phyloP scores from a whole-genome alignment of 176 grass and related monocot genomes.

The Elaeis guineensis region DNA sequence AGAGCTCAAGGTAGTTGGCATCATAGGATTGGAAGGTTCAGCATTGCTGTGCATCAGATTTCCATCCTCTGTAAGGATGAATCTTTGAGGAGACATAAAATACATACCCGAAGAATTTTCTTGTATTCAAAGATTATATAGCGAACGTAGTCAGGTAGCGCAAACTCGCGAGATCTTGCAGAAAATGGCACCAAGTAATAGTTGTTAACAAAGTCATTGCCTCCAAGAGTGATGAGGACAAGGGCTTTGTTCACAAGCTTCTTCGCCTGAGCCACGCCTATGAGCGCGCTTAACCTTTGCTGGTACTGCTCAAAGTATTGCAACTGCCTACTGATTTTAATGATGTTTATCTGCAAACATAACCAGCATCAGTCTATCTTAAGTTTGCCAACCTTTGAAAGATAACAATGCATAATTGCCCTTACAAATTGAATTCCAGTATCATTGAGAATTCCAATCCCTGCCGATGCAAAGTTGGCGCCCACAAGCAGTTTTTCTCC shows the following conservation, averaged over 20 bases:
- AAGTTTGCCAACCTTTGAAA: not conserved
- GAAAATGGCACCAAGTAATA: conserved; percentile 23
- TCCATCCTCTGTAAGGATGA: no score
- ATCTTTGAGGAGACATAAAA: no score
- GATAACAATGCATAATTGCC: not conserved
- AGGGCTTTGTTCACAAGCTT: conserved; percentile 11
- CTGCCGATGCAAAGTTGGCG: conserved; percentile 93
- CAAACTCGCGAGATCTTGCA: conserved; percentile 12
- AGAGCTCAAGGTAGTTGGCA: no score
- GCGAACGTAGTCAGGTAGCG: conserved; percentile 18
- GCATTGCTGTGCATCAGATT: no score
- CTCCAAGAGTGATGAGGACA: conserved; percentile 17
- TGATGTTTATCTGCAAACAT: conserved; percentile 12
- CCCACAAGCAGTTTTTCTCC: conserved; percentile 68
- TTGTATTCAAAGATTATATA: conserved; percentile 15
- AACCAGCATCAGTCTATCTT: no score
- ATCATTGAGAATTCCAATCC: conserved; percentile 95
- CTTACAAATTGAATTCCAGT: conserved; percentile 85
- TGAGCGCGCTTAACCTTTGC: conserved; percentile 1
- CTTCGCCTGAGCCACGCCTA: conserved; percentile 7
- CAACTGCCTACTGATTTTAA: conserved; percentile 11
- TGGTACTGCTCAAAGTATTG: conserved; percentile 13
- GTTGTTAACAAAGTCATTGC: conserved; percentile 29
- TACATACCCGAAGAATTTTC: conserved; percentile 8
- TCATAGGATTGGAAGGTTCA: no score